phyloP scores from a whole-genome alignment of 2,329 filamentous ascomycete genomes.

The Fusarium succisae region DNA sequence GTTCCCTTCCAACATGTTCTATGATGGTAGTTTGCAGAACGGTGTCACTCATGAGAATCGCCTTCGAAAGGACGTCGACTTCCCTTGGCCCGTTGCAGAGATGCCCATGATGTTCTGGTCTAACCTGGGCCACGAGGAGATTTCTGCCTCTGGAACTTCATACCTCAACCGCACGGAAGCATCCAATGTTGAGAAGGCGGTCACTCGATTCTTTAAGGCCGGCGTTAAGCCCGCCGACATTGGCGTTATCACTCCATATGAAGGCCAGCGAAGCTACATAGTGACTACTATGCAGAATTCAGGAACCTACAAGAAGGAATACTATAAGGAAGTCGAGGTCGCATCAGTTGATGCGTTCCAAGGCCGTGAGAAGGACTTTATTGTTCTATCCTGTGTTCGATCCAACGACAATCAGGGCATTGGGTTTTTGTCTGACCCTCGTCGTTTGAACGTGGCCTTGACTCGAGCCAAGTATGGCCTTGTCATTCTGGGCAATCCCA shows the following conservation, averaged over 20 bases:
- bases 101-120: slow-evolving; percentile 99
- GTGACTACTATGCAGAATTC: slow-evolving; percentile 99
- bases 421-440: slow-evolving; percentile 96
- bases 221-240: slow-evolving; percentile 94
- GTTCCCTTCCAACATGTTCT: slow-evolving; percentile 99
- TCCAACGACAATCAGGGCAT: slow-evolving; percentile 99
- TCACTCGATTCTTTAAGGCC: slow-evolving; percentile 98
- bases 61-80: slow-evolving; percentile 92
- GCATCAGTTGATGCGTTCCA: slow-evolving; percentile 99
- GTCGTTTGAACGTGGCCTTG: slow-evolving; percentile 95
- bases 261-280: slow-evolving; percentile 97
- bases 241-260: slow-evolving; percentile 98
- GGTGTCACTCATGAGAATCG: slow-evolving; percentile 91
- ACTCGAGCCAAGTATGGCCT: slow-evolving; percentile 97
- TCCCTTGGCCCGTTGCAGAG: slow-evolving; percentile 94
- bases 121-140: slow-evolving; percentile 96
- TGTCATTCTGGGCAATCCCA: slow-evolving; percentile 96
- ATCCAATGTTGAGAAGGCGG: slow-evolving; percentile 97
- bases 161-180: slow-evolving; percentile 98
- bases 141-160: slow-evolving; percentile 95
- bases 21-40: slow-evolving; percentile 96
- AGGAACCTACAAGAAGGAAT: slow-evolving; percentile 96
- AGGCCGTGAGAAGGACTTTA: slow-evolving; percentile 98
- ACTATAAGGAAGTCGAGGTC: slow-evolving; percentile 98
- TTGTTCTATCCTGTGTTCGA: slow-evolving; percentile 95